Conservation (phyloP, 192 early-diverging fungal genomes). For the Spinellus fusiger region DNA sequence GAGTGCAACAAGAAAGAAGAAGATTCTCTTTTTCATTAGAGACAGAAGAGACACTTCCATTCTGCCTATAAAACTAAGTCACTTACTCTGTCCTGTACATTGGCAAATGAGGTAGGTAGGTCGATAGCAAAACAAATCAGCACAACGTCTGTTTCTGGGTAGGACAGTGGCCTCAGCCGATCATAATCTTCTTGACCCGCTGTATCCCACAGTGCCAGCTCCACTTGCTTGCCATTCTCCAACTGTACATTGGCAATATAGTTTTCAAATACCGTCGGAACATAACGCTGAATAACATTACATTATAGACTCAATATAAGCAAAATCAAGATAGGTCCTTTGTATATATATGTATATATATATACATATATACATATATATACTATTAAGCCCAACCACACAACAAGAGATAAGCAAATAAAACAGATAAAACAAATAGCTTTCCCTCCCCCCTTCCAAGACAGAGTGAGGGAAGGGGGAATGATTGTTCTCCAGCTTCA, state of each 20-base stretch:
- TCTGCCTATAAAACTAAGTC: too few relatives aligned
- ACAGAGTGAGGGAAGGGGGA: neutral
- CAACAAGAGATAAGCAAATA: too few relatives aligned
- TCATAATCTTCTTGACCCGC: constrained; percentile 74
- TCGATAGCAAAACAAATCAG: constrained; percentile 66
- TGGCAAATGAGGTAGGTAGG: constrained; percentile 67
- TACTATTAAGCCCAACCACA: too few relatives aligned
- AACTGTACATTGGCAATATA: constrained; percentile 50
- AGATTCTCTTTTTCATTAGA: too few relatives aligned
- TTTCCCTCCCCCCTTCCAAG: too few relatives aligned
- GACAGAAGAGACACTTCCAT: too few relatives aligned
- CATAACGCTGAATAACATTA: constrained; percentile 43
- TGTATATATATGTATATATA: neutral
- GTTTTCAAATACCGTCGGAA: constrained; percentile 73
- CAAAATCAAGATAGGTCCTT: too few relatives aligned
- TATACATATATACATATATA: neutral
- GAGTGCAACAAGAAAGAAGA: neutral
- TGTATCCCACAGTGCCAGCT: constrained; percentile 70
- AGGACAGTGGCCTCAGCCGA: constrained; percentile 60
- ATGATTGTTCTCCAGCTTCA: neutral
- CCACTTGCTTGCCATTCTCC: constrained; percentile 49
- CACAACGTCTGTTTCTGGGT: constrained; percentile 64
- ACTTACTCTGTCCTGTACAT: constrained; percentile 68
- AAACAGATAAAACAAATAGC: too few relatives aligned
- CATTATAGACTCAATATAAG: neutral